phyloP scores from a whole-genome alignment of 495 filamentous ascomycete genomes.

The Friedmanniomyces simplex region DNA sequence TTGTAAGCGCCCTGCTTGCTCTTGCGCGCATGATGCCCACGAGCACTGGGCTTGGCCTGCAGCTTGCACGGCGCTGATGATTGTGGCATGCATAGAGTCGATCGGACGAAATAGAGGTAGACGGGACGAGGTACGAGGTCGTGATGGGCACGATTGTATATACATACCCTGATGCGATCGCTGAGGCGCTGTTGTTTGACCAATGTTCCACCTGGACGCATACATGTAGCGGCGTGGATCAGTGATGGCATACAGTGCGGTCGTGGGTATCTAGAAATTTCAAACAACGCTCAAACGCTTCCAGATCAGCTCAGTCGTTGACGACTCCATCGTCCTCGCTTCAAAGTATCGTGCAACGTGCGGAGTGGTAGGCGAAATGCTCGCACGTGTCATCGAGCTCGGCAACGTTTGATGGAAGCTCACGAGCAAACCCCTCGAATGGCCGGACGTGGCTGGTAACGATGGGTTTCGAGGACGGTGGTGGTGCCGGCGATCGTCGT shows the following conservation, averaged over 20 bases:
- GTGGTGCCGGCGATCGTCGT: neutral
- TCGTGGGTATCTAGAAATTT: neutral
- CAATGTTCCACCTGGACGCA: neutral
- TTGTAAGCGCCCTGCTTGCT: slow-evolving; percentile 42
- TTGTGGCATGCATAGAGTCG: neutral
- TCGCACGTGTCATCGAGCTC: too few relatives aligned
- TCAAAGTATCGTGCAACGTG: slow-evolving; percentile 1
- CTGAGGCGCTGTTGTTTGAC: neutral
- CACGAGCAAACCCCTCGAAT: neutral
- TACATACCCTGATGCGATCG: neutral
- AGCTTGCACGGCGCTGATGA: neutral
- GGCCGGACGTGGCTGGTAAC: neutral
- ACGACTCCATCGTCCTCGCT: neutral
- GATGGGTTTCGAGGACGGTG: neutral
- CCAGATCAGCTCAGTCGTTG: neutral
- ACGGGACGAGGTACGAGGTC: neutral
- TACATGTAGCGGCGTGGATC: neutral
- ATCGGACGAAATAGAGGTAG: slow-evolving; percentile 2
- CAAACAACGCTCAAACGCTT: slow-evolving; percentile 5
- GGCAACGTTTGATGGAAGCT: too few relatives aligned
- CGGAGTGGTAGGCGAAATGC: neutral
- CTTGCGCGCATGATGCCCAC: neutral
- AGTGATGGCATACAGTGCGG: neutral
- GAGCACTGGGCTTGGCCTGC: neutral
- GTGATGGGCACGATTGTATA: neutral